Evolutionary conservation across 257 asterid species (phyloP), one percentile per base, ranked within the genome.

Genomic region (Solanum virginianum): DNA sequence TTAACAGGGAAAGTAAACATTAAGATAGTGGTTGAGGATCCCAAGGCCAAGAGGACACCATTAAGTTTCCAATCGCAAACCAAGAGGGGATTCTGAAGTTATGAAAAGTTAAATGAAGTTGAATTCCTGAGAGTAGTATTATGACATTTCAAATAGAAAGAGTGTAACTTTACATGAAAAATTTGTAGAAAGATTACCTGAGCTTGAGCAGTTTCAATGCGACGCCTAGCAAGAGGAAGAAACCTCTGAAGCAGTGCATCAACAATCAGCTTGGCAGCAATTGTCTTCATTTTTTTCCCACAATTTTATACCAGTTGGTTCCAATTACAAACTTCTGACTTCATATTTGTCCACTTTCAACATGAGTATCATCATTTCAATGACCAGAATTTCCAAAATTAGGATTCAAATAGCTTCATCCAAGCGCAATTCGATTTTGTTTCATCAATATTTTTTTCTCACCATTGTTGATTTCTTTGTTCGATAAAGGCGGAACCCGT

Each of bases 201-300:
- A 85, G 97, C 99, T 95, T 97, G 98, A 87, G 99, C 99, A 77
- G 98, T 97, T 92, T 97, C 99, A 74, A 97, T 94, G 49, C 99
- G 98, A 79, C 99, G 97, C 91, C 98, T 87, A 36, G 98, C 98
- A 81, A 97, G 98, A 70, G 99, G 99, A 82, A 97, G 98, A 88
- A 97, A 97, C 77, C 99, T 92, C 92, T 95, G 98, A 90, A 97
- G 91, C 93, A 97, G 87, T 69, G 98, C 98, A 87, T 95, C 99
- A 63, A 97, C 99, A 72, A 97, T 95, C 87, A 94, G 91, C 93
- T 97, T 97, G 4, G 99, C 99, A 13, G 99, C 98, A 88, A 96
- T 93, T 79, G 98, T 94, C 94, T 95, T 97, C 98, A 95, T 96
- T 24, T 88, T 89, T 3, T 51, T 81, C 55, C 45, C 20, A 32